Conservation (phyloP, 2,329 filamentous ascomycete species). For the Cladosporium sp. region DNA sequence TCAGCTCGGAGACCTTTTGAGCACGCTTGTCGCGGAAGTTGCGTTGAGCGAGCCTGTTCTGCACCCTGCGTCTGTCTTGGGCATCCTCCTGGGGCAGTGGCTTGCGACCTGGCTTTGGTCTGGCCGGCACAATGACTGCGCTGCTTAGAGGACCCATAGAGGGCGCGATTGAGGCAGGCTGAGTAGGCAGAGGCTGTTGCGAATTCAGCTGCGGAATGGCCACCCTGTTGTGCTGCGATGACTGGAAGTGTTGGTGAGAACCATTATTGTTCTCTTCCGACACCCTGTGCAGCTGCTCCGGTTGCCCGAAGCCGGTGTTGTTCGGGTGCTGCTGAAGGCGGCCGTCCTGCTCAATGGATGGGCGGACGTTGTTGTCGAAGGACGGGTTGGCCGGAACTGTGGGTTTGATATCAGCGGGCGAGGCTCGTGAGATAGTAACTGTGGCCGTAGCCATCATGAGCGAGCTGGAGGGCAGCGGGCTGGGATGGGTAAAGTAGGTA, state of each 20-base stretch:
- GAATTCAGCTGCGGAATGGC: constrained; percentile 6
- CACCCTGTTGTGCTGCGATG: constrained; percentile 6
- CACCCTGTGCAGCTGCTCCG: constrained; percentile 3
- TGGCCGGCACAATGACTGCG: constrained; percentile 36
- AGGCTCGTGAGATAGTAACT: constrained; percentile 3
- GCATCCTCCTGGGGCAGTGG: constrained; percentile 74
- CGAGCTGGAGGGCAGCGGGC: constrained; percentile 9
- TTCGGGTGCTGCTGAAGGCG: background rate
- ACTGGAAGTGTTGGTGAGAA: background rate
- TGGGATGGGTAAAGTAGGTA: constrained; percentile 14
- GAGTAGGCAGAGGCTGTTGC: background rate
- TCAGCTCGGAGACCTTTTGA: constrained; percentile 69
- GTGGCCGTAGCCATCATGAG: constrained; percentile 17
- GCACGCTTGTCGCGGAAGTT: constrained; percentile 85
- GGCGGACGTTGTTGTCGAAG: constrained; percentile 3
- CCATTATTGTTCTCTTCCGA: background rate
- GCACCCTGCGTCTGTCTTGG: constrained; percentile 86
- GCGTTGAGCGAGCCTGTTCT: constrained; percentile 87
- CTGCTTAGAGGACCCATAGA: constrained; percentile 34
- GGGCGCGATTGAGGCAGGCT: background rate
- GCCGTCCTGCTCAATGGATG: background rate
- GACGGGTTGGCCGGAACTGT: constrained; percentile 10
- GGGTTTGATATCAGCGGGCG: constrained; percentile 14
- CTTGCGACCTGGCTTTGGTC: constrained; percentile 73
- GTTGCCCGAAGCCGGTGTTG: constrained; percentile 4